A percentile compares a stretch with the other conserved stretches of the same genome.
Conservation (phyloP, 805 yeast species). For the Ogataea sp. region DNA sequence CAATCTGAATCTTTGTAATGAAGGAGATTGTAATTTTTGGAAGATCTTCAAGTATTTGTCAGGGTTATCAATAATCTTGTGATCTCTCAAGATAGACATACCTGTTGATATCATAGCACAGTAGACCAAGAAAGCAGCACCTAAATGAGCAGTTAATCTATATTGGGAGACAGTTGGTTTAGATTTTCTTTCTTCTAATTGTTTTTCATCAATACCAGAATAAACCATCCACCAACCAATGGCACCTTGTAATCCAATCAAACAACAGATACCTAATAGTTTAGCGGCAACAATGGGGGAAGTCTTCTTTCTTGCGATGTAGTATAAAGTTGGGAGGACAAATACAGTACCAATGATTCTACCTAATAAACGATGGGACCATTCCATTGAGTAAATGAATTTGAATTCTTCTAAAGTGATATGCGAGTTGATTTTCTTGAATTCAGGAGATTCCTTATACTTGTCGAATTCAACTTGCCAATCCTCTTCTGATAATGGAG, state of each 20-base stretch:
- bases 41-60: slow-evolving; percentile 44
- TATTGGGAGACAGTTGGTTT: slow-evolving; percentile 98
- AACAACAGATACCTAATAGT: slow-evolving; percentile 61
- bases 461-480: slow-evolving; percentile 83
- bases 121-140: slow-evolving; percentile 85
- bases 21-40: slow-evolving; percentile 52
- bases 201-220: slow-evolving; percentile 81
- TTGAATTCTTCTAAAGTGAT: slow-evolving; percentile 88
- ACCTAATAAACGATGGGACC: slow-evolving; percentile 93
- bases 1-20: slow-evolving; percentile 48
- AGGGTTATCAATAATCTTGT: slow-evolving; percentile 61
- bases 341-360: slow-evolving; percentile 81
- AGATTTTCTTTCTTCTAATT: slow-evolving; percentile 68
- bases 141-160: slow-evolving; percentile 86
- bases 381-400: slow-evolving; percentile 93
- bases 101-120: slow-evolving; percentile 90
- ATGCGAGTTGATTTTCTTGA: slow-evolving; percentile 79
- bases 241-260: slow-evolving; percentile 89
- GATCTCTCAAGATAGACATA: slow-evolving; percentile 70
- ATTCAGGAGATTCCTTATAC: slow-evolving; percentile 85
- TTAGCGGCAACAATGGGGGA: slow-evolving; percentile 60
- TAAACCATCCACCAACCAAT: slow-evolving; percentile 99
- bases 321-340: slow-evolving; percentile 78
- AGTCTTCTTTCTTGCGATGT: slow-evolving; percentile 58
- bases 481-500: slow-evolving; percentile 72